Conservation (phyloP, 2,329 filamentous ascomycete species). For the Bretziella fagacearum region DNA sequence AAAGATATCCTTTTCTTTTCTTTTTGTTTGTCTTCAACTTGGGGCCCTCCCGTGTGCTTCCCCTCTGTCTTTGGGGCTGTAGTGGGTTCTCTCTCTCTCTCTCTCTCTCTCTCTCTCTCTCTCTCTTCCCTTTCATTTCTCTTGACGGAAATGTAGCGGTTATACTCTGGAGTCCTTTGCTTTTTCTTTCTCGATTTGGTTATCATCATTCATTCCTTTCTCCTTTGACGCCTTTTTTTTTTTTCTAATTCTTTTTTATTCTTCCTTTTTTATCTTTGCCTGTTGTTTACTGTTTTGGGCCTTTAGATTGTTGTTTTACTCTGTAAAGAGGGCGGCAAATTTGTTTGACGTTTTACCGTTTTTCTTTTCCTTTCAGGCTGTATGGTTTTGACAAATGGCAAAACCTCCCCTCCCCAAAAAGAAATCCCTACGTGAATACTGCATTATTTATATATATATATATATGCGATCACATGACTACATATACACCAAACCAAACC, state of each 20-base stretch:
- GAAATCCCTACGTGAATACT: too few species aligned
- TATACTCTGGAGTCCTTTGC: conserved; percentile 10
- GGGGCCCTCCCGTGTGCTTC: background rate
- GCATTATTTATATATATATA: too few species aligned
- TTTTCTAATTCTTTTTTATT: background rate
- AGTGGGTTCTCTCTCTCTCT: background rate
- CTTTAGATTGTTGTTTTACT: conserved; percentile 10
- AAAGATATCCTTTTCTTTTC: background rate
- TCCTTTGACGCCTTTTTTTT: background rate
- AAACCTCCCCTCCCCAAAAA: too few species aligned
- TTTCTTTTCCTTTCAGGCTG: background rate
- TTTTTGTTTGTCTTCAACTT: background rate
- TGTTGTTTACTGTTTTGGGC: conserved; percentile 1
- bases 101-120: too few species aligned
- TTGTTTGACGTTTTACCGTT: conserved; percentile 8
- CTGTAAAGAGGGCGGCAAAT: conserved; percentile 13
- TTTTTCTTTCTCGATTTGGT: conserved; percentile 3
- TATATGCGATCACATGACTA: too few species aligned
- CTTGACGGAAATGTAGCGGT: conserved; percentile 4
- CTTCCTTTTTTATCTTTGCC: background rate
- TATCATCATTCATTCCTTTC: conserved; percentile 4
- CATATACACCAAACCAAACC: too few species aligned
- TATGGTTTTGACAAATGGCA: too few species aligned
- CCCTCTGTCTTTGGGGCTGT: background rate
- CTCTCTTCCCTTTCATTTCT: conserved; percentile 2